Evolutionary conservation across 108 stramenopile species (phyloP).

Genomic region (Cyclostephanos tholiformis): DNA sequence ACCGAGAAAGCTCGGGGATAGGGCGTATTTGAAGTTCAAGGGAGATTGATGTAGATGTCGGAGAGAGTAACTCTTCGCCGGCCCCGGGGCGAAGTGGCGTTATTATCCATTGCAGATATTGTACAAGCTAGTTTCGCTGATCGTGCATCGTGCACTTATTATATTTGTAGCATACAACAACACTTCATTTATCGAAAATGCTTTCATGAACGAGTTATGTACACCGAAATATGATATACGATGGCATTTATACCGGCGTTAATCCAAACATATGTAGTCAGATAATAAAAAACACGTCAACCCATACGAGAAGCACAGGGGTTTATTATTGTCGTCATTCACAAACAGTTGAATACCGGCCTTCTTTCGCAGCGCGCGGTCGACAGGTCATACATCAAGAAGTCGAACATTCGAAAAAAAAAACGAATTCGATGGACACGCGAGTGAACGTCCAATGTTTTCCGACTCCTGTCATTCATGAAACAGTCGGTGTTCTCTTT

Average conservation of each 20-base stretch:
- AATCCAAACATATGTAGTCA: not conserved
- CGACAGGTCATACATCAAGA: not conserved
- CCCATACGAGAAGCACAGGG: not conserved
- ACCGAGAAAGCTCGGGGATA: slow-evolving; percentile 90
- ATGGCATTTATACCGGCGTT: not conserved
- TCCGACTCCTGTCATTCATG: slow-evolving; percentile 18
- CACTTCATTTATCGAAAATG: not conserved
- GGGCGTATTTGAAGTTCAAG: slow-evolving; percentile 89
- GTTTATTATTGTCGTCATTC: slow-evolving; percentile 8
- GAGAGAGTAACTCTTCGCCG: too few relatives aligned
- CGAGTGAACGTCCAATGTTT: not conserved
- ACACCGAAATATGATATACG: not conserved
- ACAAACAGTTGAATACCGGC: not conserved
- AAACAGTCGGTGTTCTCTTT: not conserved
- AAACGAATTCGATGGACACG: not conserved
- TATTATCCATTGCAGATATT: not conserved
- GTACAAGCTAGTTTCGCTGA: not conserved
- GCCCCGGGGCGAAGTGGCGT: not conserved
- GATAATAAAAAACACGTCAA: not conserved
- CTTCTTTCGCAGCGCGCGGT: not conserved
- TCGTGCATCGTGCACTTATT: not conserved
- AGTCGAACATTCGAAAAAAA: not conserved
- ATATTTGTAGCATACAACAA: not conserved
- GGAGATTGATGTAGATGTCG: slow-evolving; percentile 56
- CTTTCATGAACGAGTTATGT: not conserved